These are phyloP conservation scores for Diutina neorugosa DNA, from an alignment of 1,139 yeast genomes.

Conservation along the genomic window DNA sequence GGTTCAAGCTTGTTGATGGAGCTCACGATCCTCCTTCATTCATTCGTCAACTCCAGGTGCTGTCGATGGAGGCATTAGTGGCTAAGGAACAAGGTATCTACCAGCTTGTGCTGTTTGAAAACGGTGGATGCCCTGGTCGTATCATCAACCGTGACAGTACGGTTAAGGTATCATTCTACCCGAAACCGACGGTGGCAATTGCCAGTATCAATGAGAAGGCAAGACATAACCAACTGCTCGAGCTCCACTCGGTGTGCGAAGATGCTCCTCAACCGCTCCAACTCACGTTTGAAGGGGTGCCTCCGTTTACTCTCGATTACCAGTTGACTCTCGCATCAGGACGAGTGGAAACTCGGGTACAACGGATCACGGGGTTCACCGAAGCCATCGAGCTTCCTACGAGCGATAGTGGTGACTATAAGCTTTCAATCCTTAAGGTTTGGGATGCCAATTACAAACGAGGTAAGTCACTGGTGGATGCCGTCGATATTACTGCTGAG, in stretches of 20 bases:
- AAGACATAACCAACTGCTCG: background rate
- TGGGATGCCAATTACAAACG: background rate
- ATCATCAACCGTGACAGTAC: slow-evolving; percentile 20
- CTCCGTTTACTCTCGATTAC: slow-evolving; percentile 68
- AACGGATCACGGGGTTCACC: slow-evolving; percentile 18
- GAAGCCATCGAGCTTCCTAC: slow-evolving; percentile 23
- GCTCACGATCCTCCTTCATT: background rate
- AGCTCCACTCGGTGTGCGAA: slow-evolving; percentile 24
- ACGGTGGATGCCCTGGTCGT: slow-evolving; percentile 59
- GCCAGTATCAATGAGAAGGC: slow-evolving; percentile 2
- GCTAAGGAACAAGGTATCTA: slow-evolving; percentile 54
- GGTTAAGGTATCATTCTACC: slow-evolving; percentile 37
- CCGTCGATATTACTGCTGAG: background rate
- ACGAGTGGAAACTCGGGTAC: slow-evolving; percentile 19
- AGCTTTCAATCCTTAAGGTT: slow-evolving; percentile 13
- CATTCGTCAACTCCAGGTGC: slow-evolving; percentile 11
- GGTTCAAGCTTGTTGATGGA: background rate
- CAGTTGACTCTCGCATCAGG: slow-evolving; percentile 54
- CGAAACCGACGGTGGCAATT: slow-evolving; percentile 40
- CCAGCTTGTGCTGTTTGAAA: slow-evolving; percentile 42
- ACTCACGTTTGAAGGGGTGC: slow-evolving; percentile 35
- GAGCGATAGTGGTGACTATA: slow-evolving; percentile 41
- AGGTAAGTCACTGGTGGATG: background rate
- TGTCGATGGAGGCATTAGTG: slow-evolving; percentile 25
- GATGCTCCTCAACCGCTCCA: slow-evolving; percentile 10